Base-by-base conservation (phyloP, 1,139 yeast species). In the Waltiozyma sp. region DNA sequence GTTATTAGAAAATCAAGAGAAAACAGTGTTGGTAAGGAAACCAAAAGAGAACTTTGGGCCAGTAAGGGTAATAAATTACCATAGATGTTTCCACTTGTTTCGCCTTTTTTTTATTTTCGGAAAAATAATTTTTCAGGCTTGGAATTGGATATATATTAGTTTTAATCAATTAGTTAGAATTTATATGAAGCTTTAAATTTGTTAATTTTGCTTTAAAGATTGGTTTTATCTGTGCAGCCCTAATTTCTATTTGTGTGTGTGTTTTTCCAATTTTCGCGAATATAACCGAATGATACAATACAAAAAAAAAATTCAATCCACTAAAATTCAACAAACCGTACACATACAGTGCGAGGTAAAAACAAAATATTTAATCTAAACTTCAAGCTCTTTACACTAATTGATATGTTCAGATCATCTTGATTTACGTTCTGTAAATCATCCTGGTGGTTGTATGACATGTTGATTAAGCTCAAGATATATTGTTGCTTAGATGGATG, bases 11-110 rank as follows among this genome's bases (percentile, higher is more conserved):
- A 41, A 26, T 10, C 41, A 45, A 35, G 38, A 41, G 6, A 41
- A 39, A 41, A 50, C 39, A 57, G 46, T 43, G 50, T 63, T 0
- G 65, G 63, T 41, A 65, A 63, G 40, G 57, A 58, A n/a, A 56
- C 59, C 2, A 64, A 57, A 42, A 54, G 75, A 35, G 71, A 69
- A 28, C 70, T 63, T 48, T 70, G 75, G 76, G 45, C 63, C 8
- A 64, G 66, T 40, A 71, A 71, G 52, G 69, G 66, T 8, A 60
- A 57, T 39, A 48, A 55, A n/a, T 31, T 51, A 8, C 37, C 37
- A 9, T 35, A 18, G 13, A 15, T 15, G 14, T 26, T 26, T n/a
- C n/a, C n/a, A n/a, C n/a, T n/a, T n/a, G n/a, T n/a, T n/a, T n/a
- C n/a, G n/a, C n/a, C 26, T 23, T 23, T 23, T 23, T 23, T 23